Base-by-base conservation (phyloP, 352 stramenopile species). In the Globisporangium emineosum region DNA sequence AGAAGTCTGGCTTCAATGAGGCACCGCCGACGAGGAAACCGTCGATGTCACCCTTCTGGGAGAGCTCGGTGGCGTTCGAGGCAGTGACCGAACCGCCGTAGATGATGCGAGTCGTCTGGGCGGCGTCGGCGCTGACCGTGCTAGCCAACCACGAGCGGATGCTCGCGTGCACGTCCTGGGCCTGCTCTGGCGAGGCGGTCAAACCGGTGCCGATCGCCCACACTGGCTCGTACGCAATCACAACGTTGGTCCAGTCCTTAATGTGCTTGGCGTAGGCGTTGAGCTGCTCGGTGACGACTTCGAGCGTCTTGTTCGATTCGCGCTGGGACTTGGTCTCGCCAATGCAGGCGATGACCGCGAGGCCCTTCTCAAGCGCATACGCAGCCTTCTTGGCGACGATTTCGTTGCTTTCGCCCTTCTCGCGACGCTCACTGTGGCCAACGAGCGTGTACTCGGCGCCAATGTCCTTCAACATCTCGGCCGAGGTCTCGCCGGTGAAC, bases 201-300 rank as follows among this genome's bases (percentile, higher is more conserved):
- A 99, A 83, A 64, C 98, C 98, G 64, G 97, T 99, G 68, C 98
- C 96, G 57, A 99, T 99, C 64, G 97, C 96, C 96, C 96, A 99
- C 57, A 99, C 94, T 37, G 96, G 94, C 72, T 99, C 96, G 78
- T 99, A 99, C 32, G 97, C 97, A 66, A 99, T 95, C 13, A 98
- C 96, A 27, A 98, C 86, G 67, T 96, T 97, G 29, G 73, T 81
- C 96, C 96, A 99, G 75, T 98, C 94, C 58, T 92, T 82, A 53
- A 96, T 89, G 58, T 89, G 79, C 23, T 82, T 77, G 29, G 81
- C 83, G 71, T 98, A 96, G 7, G 92, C 93, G 62, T 97, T 87
- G 12, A 99, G 76, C 81, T 99, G 97, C 60, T 85, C 78, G 4
- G 89, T 97, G 59, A 98, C 96, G 52, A 98, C 96, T 30, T 97